Percentiles rank a stretch among this genome's conserved stretches.
These are phyloP conservation scores for Pisolithus orientalis DNA, from an alignment of 768 basidiomycete species.

Conservation along the genomic window DNA sequence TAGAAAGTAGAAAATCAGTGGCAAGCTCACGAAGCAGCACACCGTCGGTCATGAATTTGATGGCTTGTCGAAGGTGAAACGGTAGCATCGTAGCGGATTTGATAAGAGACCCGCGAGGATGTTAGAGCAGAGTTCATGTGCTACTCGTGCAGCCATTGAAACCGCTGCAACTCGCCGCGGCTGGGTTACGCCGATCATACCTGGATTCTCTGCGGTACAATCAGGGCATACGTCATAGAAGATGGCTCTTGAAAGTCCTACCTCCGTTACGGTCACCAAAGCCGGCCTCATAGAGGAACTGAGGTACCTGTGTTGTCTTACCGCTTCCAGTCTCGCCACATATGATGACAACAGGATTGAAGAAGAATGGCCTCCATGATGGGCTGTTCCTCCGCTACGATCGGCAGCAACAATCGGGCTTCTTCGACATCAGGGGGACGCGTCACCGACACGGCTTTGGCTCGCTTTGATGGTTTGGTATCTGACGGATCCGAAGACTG, in stretches of 20 bases:
- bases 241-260: conserved; percentile 27
- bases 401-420: conserved; percentile 74
- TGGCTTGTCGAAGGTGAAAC: conserved; percentile 82
- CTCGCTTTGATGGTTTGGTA: conserved; percentile 16
- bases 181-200: conserved; percentile 97
- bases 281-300: conserved; percentile 96
- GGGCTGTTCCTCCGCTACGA: conserved; percentile 87
- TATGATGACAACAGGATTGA: conserved; percentile 62
- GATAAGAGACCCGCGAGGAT: conserved; percentile 82
- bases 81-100: conserved; percentile 96
- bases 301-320: conserved; percentile 97
- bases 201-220: conserved; percentile 71
- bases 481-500: not conserved
- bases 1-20: conserved; percentile 86
- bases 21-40: conserved; percentile 90
- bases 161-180: conserved; percentile 96
- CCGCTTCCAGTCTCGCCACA: conserved; percentile 97
- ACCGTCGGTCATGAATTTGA: conserved; percentile 99
- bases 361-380: conserved; percentile 90
- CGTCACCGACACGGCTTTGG: conserved; percentile 47
- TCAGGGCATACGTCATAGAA: not conserved
- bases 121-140: conserved; percentile 87
- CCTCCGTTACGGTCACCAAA: conserved; percentile 82
- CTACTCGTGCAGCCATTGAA: conserved; percentile 91
- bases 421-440: conserved; percentile 72